Percentiles rank a stretch among this genome's conserved stretches.
Conservation (phyloP, 805 yeast species). For the Kurtzmaniella fragi region DNA sequence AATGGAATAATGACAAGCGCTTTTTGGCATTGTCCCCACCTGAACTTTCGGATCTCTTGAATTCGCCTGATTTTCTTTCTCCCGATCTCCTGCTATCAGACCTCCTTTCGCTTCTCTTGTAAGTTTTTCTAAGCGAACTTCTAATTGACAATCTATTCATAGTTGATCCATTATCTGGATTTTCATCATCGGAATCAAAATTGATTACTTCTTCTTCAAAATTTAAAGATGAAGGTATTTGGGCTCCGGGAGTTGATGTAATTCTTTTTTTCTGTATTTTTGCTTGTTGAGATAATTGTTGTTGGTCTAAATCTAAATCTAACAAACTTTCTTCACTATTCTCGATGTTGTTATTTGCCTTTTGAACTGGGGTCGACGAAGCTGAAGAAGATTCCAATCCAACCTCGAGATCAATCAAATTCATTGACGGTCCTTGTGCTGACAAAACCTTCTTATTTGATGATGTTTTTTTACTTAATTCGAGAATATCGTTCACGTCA, state of each 20-base stretch:
- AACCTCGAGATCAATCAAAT: constrained; percentile 31
- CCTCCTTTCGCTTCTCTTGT: constrained; percentile 10
- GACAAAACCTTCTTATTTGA: too few relatives aligned
- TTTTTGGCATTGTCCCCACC: constrained; percentile 1
- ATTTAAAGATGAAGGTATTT: constrained; percentile 23
- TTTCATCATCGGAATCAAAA: constrained; percentile 43
- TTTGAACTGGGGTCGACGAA: constrained; percentile 10
- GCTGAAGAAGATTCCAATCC: constrained; percentile 25
- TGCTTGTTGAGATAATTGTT: too few relatives aligned
- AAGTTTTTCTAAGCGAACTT: constrained; percentile 29
- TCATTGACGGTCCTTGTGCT: constrained; percentile 4
- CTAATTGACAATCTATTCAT: constrained; percentile 39
- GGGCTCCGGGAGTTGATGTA: constrained; percentile 13
- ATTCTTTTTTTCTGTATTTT: constrained; percentile 22
- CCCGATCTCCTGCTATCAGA: background rate
- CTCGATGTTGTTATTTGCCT: background rate
- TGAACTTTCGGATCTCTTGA: constrained; percentile 23
- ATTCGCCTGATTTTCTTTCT: constrained; percentile 21
- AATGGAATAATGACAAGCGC: constrained; percentile 3
- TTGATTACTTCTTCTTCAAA: constrained; percentile 42
- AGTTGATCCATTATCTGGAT: constrained; percentile 26
- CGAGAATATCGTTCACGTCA: too few relatives aligned
- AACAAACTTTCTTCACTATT: constrained; percentile 4
- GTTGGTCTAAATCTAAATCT: constrained; percentile 1
- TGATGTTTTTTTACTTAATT: too few relatives aligned